A percentile compares a stretch with the other conserved stretches of the same genome.
phyloP scores from a whole-genome alignment of 129 eudicot genomes.

The Saussurea involucrata region DNA sequence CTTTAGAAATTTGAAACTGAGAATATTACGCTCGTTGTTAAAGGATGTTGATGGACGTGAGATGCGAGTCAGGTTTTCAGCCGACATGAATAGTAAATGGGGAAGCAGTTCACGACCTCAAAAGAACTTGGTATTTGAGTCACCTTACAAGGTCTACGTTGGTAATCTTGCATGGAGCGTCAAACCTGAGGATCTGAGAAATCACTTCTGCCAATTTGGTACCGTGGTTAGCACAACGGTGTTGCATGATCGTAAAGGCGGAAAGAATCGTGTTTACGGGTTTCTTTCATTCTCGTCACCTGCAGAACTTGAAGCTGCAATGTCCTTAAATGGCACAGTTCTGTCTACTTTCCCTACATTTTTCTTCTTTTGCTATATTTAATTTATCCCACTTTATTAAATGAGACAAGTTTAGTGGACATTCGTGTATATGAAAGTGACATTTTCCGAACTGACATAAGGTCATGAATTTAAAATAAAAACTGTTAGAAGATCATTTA shows the following conservation, averaged over 20 bases:
- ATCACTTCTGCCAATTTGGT: constrained; percentile 42
- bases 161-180: constrained; percentile 53
- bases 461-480: background rate
- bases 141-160: constrained; percentile 38
- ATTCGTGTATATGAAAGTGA: background rate
- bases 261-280: constrained; percentile 47
- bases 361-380: background rate
- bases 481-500: background rate
- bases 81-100: constrained; percentile 28
- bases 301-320: constrained; percentile 42
- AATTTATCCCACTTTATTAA: background rate
- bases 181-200: constrained; percentile 44
- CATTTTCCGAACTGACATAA: background rate
- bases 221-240: constrained; percentile 43
- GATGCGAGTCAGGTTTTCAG: constrained; percentile 42
- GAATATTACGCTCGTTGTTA: background rate
- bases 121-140: constrained; percentile 36
- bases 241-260: constrained; percentile 44
- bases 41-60: constrained; percentile 57
- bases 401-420: background rate
- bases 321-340: constrained; percentile 48
- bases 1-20: background rate
- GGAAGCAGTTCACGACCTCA: constrained; percentile 34
- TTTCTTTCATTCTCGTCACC: constrained; percentile 45
- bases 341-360: constrained; percentile 6